Evolutionary conservation across 441 rosid genomes (phyloP), one percentile per base, ranked within the genome.

Genomic region (Breynia disticha): DNA sequence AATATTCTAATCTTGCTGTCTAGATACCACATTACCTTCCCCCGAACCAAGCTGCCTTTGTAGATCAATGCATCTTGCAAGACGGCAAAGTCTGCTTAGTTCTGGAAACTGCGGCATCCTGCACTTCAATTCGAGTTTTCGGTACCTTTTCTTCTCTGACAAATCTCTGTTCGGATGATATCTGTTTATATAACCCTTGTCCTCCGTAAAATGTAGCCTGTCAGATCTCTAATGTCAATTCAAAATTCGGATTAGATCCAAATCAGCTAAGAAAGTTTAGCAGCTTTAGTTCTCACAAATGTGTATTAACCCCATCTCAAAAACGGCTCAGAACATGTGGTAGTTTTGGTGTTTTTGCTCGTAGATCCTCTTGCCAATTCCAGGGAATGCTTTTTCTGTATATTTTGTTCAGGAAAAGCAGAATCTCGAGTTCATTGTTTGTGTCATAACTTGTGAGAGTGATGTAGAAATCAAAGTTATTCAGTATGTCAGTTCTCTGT

Each of bases 21-120:
- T 90, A 95, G 95, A 86, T 82, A 56, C 82, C 97, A 20, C 79
- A 77, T 60, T 84, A 86, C 76, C 79, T 86, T 67, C 95, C 94
- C 5, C 71, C 86, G 16, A 55, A 61, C 32, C 95, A 86, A 46
- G 90, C 95, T 0, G 76, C 79, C 32, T 90, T 90, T 68, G 90
- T 82, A 3, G 89, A 86, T 71, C 88, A 78, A 59, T 86, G 90
- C 79, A 72, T 84, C 55, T 80, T 83, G 22, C 75, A 77, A 77
- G 86, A 56, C 79, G 81, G 61, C 78, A 84, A 62, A 81, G 80
- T 61, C 72, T 84, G 57, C 80, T 86, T 1, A 76, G 76, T 54
- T 86, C 87, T 48, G 74, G 83, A 32, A 89, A 84, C 63, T 86
- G 97, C 49, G 87, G 90, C 39, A 69, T 80, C 67, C 74, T 86